A percentile compares a stretch with the other conserved stretches of the same genome.
phyloP scores from a whole-genome alignment of 1,284 basidiomycete species.

The Sparassis latifolia region DNA sequence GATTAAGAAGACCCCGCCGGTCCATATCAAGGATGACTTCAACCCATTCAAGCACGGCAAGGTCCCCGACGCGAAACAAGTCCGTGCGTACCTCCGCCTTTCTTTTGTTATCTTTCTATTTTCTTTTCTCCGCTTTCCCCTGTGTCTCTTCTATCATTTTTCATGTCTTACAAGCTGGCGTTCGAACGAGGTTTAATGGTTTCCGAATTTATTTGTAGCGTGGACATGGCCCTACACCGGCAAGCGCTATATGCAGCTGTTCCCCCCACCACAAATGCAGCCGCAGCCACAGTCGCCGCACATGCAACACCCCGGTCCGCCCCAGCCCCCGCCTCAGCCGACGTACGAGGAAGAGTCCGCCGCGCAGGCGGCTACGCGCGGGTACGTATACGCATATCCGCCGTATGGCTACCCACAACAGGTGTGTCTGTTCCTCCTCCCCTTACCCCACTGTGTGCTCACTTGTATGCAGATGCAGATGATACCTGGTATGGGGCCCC shows the following conservation, averaged over 20 bases:
- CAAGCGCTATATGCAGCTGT: slow-evolving; percentile 77
- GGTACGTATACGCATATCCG: slow-evolving; percentile 67
- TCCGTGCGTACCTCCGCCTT: slow-evolving; percentile 46
- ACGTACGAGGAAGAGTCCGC: slow-evolving; percentile 66
- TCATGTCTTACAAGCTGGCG: background rate
- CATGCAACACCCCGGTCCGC: slow-evolving; percentile 59
- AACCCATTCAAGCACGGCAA: slow-evolving; percentile 89
- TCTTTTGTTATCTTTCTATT: background rate
- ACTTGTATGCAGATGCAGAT: slow-evolving; percentile 32
- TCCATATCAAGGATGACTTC: slow-evolving; percentile 90
- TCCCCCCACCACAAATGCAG: slow-evolving; percentile 53
- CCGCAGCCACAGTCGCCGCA: slow-evolving; percentile 52
- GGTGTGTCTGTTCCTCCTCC: slow-evolving; percentile 32
- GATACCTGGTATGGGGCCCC: slow-evolving; percentile 76
- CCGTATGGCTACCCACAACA: slow-evolving; percentile 72
- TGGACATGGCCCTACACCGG: slow-evolving; percentile 86
- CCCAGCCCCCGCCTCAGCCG: slow-evolving; percentile 60
- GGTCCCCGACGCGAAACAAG: slow-evolving; percentile 64
- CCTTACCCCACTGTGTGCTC: background rate
- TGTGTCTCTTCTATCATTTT: background rate
- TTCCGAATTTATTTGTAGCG: slow-evolving; percentile 32
- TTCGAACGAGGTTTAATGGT: slow-evolving; percentile 2
- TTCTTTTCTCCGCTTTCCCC: background rate
- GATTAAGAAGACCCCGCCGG: slow-evolving; percentile 64
- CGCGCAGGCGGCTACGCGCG: slow-evolving; percentile 52